These are phyloP conservation scores for Phytophthora pistaciae DNA, from an alignment of 352 stramenopile species.

Conservation along the genomic window DNA sequence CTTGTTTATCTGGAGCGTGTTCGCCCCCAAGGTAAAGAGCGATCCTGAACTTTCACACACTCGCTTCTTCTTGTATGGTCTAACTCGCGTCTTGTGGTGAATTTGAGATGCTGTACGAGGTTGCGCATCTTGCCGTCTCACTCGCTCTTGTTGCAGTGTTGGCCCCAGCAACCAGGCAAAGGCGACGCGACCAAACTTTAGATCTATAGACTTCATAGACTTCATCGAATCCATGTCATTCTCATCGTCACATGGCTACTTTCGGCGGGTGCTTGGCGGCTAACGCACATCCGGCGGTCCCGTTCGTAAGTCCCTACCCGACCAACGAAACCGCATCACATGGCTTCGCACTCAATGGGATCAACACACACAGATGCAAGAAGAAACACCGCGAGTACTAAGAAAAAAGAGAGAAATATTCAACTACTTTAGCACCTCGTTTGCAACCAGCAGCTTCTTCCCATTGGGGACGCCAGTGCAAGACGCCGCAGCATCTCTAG, in stretches of 20 bases:
- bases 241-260: slow-evolving; percentile 26
- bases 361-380: not conserved
- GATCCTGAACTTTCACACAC: not conserved
- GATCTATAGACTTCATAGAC: slow-evolving; percentile 11
- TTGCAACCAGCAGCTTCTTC: slow-evolving; percentile 44
- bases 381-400: slow-evolving; percentile 10
- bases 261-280: not conserved
- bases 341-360: not conserved
- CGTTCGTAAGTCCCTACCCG: not conserved
- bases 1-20: slow-evolving; percentile 93
- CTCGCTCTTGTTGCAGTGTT: slow-evolving; percentile 35
- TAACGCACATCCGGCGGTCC: not conserved
- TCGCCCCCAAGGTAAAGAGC: slow-evolving; percentile 81
- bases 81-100: slow-evolving; percentile 9
- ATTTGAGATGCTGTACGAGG: slow-evolving; percentile 80
- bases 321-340: slow-evolving; percentile 2
- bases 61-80: not conserved
- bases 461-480: slow-evolving; percentile 24
- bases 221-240: not conserved
- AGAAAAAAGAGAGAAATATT: slow-evolving; percentile 53
- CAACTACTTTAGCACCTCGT: slow-evolving; percentile 49
- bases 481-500: slow-evolving; percentile 22
- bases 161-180: slow-evolving; percentile 4
- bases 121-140: slow-evolving; percentile 57
- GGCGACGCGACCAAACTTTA: not conserved